Conservation (phyloP, 2,329 filamentous ascomycete genomes). For the Claviceps cyperi region DNA sequence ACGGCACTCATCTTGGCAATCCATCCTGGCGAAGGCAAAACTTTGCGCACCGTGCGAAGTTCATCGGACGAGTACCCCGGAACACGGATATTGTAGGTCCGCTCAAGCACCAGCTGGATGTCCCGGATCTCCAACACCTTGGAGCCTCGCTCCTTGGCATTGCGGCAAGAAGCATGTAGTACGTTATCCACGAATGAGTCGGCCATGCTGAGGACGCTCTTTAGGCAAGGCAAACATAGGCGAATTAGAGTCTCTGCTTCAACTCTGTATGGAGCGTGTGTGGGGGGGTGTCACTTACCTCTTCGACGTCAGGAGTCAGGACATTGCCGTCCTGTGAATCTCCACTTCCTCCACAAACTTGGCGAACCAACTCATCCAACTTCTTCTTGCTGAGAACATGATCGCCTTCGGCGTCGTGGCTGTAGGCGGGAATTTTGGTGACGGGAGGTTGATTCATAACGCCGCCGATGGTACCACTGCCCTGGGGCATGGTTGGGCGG, state of each 20-base stretch:
- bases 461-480: constrained; percentile 61
- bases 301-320: constrained; percentile 85
- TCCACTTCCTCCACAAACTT: constrained; percentile 71
- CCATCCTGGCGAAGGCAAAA: constrained; percentile 77
- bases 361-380: constrained; percentile 83
- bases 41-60: constrained; percentile 83
- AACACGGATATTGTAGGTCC: constrained; percentile 80
- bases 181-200: constrained; percentile 94
- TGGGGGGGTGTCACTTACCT: constrained; percentile 41
- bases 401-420: constrained; percentile 82
- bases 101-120: constrained; percentile 68
- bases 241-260: constrained; percentile 7
- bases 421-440: constrained; percentile 65
- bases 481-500: constrained; percentile 74
- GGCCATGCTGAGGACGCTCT: constrained; percentile 78
- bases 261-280: neutral
- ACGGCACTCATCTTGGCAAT: constrained; percentile 95
- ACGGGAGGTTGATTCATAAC: constrained; percentile 81
- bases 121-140: constrained; percentile 83
- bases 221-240: constrained; percentile 19
- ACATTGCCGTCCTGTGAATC: constrained; percentile 62
- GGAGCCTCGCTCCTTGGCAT: constrained; percentile 84
- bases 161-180: constrained; percentile 70
- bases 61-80: constrained; percentile 92
- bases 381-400: constrained; percentile 96